Evolutionary conservation across 2,329 filamentous ascomycete species (phyloP), one percentile per base, ranked within the genome.

Genomic region (Colletotrichum musae): DNA sequence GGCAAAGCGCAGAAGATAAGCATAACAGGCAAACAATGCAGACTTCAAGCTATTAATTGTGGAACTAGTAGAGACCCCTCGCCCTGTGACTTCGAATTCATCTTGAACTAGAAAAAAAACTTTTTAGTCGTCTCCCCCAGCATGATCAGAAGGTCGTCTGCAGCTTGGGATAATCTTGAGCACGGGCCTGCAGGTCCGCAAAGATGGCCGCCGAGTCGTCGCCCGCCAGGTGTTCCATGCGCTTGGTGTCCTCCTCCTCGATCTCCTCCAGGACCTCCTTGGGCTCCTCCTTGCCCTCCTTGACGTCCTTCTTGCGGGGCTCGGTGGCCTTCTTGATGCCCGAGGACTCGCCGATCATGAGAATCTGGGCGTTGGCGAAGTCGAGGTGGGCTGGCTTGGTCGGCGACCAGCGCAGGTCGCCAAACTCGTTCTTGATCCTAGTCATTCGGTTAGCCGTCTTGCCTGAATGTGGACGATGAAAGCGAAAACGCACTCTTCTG

Each of bases 301-400:
- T 83, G 52, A 88, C 81, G 72, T 91, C 90, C 24, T 85, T 82
- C 4, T 85, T 84, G 28, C 86, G 82, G 9, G 83, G 81, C 73
- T 90, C 85, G 0, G 88, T 81, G 0, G 89, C 90, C 69, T 87
- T 88, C 4, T 85, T 82, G 6, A 88, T 75, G 2, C 87, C 87
- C 0, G 88, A 82, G 1, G 86, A 86, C 74, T 94, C 90, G 6
- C 94, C 94, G 52, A 97, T 91, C 65, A 97, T 85, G 10, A 97
- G 81, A 62, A 97, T 86, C 76, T 97, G 93, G 0, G 92, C 88
- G 72, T 93, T 92, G 41, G 86, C 86, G 75, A 93, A 94, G 74
- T 95, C 87, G 3, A 97, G 84, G 73, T 94, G 90, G 67, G 92
- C 88, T 0, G 94, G 93, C 72, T 91, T 85, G 1, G 93, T 85